These are phyloP conservation scores for Collybia nuda DNA, from an alignment of 768 basidiomycete genomes.

Conservation along the genomic window DNA sequence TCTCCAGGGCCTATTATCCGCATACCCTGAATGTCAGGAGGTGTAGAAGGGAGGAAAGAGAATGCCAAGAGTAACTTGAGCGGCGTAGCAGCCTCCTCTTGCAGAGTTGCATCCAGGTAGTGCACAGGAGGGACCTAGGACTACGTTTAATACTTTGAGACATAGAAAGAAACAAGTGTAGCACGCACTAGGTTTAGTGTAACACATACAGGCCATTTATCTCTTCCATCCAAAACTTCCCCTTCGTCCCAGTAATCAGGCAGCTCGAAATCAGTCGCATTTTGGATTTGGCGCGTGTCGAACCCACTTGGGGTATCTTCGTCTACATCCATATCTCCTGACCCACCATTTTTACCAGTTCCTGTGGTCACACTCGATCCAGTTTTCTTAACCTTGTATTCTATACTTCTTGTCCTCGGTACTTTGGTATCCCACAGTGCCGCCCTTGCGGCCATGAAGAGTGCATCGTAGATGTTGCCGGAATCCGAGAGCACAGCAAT, in stretches of 20 bases:
- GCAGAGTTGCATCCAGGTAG: slow-evolving; percentile 71
- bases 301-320: slow-evolving; percentile 50
- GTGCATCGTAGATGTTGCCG: slow-evolving; percentile 74
- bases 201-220: slow-evolving; percentile 73
- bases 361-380: slow-evolving; percentile 10
- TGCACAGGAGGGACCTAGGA: slow-evolving; percentile 56
- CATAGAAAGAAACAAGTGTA: not conserved
- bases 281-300: slow-evolving; percentile 49
- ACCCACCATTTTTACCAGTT: slow-evolving; percentile 16
- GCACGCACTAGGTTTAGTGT: slow-evolving; percentile 73
- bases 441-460: slow-evolving; percentile 77
- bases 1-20: slow-evolving; percentile 66
- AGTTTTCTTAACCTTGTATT: slow-evolving; percentile 53
- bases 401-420: slow-evolving; percentile 68
- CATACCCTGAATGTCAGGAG: slow-evolving; percentile 57
- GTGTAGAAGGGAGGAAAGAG: slow-evolving; percentile 47
- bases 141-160: not conserved
- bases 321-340: slow-evolving; percentile 60
- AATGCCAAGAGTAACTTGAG: slow-evolving; percentile 62
- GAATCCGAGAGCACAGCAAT: slow-evolving; percentile 71
- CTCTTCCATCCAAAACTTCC: slow-evolving; percentile 57
- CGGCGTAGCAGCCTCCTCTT: slow-evolving; percentile 71
- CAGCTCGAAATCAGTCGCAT: slow-evolving; percentile 81
- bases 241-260: slow-evolving; percentile 90
- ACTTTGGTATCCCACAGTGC: slow-evolving; percentile 83